Evolutionary conservation across 2,329 filamentous ascomycete genomes (phyloP).

Genomic region (Aspergillus texensis): DNA sequence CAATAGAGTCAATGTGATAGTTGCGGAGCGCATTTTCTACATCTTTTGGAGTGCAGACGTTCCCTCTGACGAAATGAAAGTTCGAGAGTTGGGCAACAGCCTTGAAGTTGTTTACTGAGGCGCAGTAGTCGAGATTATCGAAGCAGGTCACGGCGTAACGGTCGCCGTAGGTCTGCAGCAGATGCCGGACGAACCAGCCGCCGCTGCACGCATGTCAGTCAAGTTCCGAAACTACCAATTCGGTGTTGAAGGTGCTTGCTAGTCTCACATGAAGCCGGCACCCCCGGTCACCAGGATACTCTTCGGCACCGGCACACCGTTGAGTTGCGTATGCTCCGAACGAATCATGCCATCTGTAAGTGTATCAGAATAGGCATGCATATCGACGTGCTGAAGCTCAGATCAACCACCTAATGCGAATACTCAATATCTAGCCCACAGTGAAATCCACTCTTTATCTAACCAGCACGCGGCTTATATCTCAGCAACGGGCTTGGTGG

Average conservation of each 20-base stretch:
- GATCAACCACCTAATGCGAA: too few relatives aligned
- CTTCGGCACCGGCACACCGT: not conserved
- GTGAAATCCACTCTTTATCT: not conserved
- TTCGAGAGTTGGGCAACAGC: constrained; percentile 68
- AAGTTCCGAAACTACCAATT: too few relatives aligned
- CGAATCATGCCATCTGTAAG: not conserved
- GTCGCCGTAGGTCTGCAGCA: too few relatives aligned
- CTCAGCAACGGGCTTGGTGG: too few relatives aligned
- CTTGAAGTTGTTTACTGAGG: constrained; percentile 76
- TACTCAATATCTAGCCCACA: too few relatives aligned
- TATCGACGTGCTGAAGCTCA: not conserved
- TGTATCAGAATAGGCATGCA: not conserved
- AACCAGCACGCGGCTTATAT: not conserved
- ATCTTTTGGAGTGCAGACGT: constrained; percentile 71
- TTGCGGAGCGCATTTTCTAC: constrained; percentile 72
- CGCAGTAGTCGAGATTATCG: constrained; percentile 83
- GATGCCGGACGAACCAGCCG: too few relatives aligned
- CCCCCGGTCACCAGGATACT: constrained; percentile 7
- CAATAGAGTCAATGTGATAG: constrained; percentile 74
- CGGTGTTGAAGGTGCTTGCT: too few relatives aligned
- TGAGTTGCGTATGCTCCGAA: not conserved
- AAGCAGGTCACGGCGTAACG: constrained; percentile 77
- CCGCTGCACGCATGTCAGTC: too few relatives aligned
- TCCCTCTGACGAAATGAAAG: constrained; percentile 78
- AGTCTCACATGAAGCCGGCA: too few relatives aligned